Evolutionary conservation across 768 basidiomycete species (phyloP), one percentile per base, ranked within the genome.

Genomic region (Artomyces pyxidatus): DNA sequence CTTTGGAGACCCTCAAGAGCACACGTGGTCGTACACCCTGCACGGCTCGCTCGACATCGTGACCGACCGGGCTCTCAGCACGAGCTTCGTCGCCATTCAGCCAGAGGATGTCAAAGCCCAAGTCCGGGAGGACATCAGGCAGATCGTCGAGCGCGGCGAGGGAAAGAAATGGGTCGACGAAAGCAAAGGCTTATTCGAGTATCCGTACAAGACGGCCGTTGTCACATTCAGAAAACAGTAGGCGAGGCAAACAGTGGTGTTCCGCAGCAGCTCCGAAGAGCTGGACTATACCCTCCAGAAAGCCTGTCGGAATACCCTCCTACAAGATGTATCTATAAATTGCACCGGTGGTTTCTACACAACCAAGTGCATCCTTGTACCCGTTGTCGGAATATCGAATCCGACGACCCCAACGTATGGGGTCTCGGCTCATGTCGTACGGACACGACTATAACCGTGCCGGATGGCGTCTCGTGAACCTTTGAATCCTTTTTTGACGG

Each of bases 11-110:
- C 80, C 75, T 1, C 66, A 80, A 50, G 80, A 87, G 59, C 70
- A 73, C 53, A 58, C 65, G 25, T 85, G 78, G 74, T 49, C 59
- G 1, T 81, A 83, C 58, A 57, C 64, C 5, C 62, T 85, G 10
- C 68, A 70, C 6, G 71, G 76, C 0, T 81, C 77, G 2, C 67
- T 73, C 25, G 70, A 85, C 11, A 69, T 70, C 17, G 80, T 75
- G 6, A 66, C 88, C 32, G 72, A 89, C 46, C 71, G 92, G 43
- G 82, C 82, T 1, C 71, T 72, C 50, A 90, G 82, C 66, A 95
- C 94, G 70, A 92, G 88, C 55, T 96, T 93, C 64, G 80, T 93
- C 38, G 73, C 84, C 0, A 64, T 83, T 19, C 70, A 85, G 28
- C 66, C 74, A 3, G 75, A 74, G 2, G 74, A 74, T 16, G 75